phyloP scores from a whole-genome alignment of 2,329 filamentous ascomycete species.

The Simplicillium aogashimaense region DNA sequence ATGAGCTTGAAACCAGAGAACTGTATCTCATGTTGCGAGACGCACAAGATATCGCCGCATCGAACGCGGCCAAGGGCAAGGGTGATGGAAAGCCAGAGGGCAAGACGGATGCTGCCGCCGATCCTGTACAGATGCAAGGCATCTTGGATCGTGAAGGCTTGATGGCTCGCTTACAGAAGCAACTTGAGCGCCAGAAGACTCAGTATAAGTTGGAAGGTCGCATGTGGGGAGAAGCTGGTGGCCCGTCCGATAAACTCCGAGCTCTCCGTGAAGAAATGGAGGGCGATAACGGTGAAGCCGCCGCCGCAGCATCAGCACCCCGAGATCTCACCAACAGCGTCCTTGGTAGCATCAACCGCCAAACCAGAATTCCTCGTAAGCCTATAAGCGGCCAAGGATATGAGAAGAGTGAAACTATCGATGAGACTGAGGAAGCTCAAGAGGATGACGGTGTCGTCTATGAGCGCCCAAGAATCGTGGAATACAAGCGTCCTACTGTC shows the following conservation, averaged over 20 bases:
- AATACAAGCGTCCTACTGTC: constrained; percentile 62
- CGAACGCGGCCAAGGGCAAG: constrained; percentile 56
- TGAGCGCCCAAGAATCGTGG: constrained; percentile 70
- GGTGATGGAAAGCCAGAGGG: constrained; percentile 38
- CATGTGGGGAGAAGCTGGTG: constrained; percentile 72
- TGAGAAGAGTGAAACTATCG: constrained; percentile 29
- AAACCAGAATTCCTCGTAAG: constrained; percentile 45
- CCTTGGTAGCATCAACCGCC: constrained; percentile 61
- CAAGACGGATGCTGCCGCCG: constrained; percentile 44
- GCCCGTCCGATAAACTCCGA: constrained; percentile 83
- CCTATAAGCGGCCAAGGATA: constrained; percentile 38
- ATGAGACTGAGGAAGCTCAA: constrained; percentile 42
- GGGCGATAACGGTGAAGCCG: constrained; percentile 40
- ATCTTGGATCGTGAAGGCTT: constrained; percentile 88
- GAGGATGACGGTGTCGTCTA: constrained; percentile 52
- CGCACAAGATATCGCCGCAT: constrained; percentile 89
- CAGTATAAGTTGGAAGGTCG: constrained; percentile 95
- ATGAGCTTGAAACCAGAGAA: constrained; percentile 92
- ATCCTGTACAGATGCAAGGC: constrained; percentile 74
- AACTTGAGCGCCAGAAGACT: constrained; percentile 93
- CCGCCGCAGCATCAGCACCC: constrained; percentile 40
- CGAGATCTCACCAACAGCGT: constrained; percentile 61
- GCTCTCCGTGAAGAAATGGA: constrained; percentile 96
- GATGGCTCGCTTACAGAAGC: constrained; percentile 89
- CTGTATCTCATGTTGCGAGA: constrained; percentile 97